Evolutionary conservation across 306 rosid species (phyloP).

Genomic region (Prunus mongolica): DNA sequence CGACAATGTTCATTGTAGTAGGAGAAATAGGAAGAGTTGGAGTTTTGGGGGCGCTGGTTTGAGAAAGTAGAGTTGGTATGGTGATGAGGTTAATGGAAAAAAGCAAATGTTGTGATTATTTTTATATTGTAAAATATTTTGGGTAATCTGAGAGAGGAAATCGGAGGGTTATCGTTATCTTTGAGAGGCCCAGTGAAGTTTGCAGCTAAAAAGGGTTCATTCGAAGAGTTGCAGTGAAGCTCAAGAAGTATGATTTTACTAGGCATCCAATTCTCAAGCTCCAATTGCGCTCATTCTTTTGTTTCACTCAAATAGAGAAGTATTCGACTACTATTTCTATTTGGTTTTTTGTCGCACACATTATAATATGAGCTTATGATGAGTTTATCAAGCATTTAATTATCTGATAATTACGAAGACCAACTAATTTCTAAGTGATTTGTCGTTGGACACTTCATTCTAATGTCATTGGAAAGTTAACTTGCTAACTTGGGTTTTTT

Average conservation of each 20-base stretch:
- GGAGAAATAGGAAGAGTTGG: slow-evolving; percentile 9
- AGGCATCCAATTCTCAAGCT: neutral
- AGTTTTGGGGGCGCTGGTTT: slow-evolving; percentile 11
- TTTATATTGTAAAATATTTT: neutral
- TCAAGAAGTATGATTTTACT: slow-evolving; percentile 34
- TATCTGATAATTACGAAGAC: too few relatives aligned
- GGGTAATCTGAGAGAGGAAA: neutral
- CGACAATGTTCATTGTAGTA: neutral
- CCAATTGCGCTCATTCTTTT: neutral
- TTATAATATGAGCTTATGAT: too few relatives aligned
- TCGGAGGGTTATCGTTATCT: slow-evolving; percentile 7
- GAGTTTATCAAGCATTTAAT: too few relatives aligned
- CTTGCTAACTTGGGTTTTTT: too few relatives aligned
- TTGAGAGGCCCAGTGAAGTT: slow-evolving; percentile 11
- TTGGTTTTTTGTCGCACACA: too few relatives aligned
- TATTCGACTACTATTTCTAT: too few relatives aligned
- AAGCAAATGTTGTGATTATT: neutral
- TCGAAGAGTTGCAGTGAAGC: slow-evolving; percentile 23
- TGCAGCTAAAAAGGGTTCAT: neutral
- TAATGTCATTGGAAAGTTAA: neutral
- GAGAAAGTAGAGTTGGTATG: slow-evolving; percentile 13
- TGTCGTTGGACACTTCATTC: too few relatives aligned
- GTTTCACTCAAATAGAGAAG: neutral
- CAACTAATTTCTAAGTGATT: too few relatives aligned
- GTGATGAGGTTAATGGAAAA: slow-evolving; percentile 9